A percentile compares a stretch with the other conserved stretches of the same genome.
Evolutionary conservation across 176 grass and related monocot genomes (phyloP).

Genomic region (Oryza brachyantha): DNA sequence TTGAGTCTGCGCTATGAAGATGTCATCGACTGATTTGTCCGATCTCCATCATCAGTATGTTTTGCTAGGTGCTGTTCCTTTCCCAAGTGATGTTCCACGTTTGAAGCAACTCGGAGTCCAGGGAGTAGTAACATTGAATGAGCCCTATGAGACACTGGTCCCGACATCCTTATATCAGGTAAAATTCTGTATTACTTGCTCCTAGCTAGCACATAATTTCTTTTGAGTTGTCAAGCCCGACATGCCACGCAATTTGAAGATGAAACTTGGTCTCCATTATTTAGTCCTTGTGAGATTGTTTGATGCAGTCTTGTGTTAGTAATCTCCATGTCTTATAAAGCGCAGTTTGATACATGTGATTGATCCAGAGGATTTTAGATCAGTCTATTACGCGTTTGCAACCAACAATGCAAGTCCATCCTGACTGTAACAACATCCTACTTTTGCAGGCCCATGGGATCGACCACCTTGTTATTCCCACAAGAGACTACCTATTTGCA

Average conservation of each 20-base stretch:
- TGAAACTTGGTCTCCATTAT: background rate
- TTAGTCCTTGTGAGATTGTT: background rate
- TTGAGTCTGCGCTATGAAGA: background rate
- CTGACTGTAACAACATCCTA: background rate
- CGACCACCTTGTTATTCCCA: constrained; percentile 89
- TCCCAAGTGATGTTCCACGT: constrained; percentile 83
- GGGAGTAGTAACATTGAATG: constrained; percentile 87
- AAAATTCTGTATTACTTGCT: constrained; percentile 19
- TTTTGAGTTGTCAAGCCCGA: background rate
- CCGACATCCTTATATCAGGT: constrained; percentile 79
- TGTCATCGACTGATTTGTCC: background rate
- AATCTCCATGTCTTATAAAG: background rate
- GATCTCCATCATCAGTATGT: constrained; percentile 45
- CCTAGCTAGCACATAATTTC: background rate
- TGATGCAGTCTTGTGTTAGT: background rate
- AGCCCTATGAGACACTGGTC: constrained; percentile 92
- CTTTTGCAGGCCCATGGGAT: constrained; percentile 69
- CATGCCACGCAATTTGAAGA: background rate
- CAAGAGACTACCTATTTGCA: constrained; percentile 92
- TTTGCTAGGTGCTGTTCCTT: constrained; percentile 92
- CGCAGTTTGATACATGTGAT: background rate
- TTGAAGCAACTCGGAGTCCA: constrained; percentile 74
- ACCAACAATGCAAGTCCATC: background rate
- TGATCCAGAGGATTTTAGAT: background rate
- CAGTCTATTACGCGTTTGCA: background rate